Conservation (phyloP, 2,329 filamentous ascomycete species). For the Leptographium flavum region DNA sequence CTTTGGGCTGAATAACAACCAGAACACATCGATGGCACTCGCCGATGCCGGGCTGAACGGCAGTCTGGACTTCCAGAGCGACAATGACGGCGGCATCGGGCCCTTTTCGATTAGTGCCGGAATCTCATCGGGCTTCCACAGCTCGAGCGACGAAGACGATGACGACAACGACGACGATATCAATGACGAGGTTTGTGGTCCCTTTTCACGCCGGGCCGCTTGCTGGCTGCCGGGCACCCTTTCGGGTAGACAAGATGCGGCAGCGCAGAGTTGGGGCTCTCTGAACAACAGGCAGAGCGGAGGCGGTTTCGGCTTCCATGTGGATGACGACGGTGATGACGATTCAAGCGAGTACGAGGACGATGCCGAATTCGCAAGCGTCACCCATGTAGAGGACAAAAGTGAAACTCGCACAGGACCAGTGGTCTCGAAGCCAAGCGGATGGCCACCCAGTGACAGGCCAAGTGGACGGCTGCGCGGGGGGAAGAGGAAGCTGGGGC, state of each 20-base stretch:
- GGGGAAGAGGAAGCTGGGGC: too few relatives aligned
- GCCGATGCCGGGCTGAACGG: constrained; percentile 72
- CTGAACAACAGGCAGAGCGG: not conserved
- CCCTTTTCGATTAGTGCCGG: constrained; percentile 60
- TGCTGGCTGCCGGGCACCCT: not conserved
- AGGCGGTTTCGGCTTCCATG: constrained; percentile 27
- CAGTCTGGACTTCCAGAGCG: constrained; percentile 36
- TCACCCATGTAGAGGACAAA: too few relatives aligned
- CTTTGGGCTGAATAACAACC: constrained; percentile 21
- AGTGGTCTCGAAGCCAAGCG: not conserved
- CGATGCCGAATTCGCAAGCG: too few relatives aligned
- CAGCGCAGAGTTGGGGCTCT: not conserved
- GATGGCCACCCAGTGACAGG: not conserved
- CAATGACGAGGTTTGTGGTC: constrained; percentile 48
- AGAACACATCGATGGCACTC: constrained; percentile 49
- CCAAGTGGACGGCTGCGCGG: not conserved
- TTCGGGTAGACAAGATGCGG: too few relatives aligned
- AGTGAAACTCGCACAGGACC: not conserved
- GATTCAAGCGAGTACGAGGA: not conserved
- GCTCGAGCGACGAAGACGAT: constrained; percentile 89
- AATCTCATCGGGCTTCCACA: constrained; percentile 77
- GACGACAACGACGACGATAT: constrained; percentile 70
- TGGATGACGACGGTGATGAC: constrained; percentile 49
- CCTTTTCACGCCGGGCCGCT: not conserved
- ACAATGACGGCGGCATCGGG: constrained; percentile 48